Conservation (phyloP, 2,329 filamentous ascomycete species). For the Pezicula rhizophila region DNA sequence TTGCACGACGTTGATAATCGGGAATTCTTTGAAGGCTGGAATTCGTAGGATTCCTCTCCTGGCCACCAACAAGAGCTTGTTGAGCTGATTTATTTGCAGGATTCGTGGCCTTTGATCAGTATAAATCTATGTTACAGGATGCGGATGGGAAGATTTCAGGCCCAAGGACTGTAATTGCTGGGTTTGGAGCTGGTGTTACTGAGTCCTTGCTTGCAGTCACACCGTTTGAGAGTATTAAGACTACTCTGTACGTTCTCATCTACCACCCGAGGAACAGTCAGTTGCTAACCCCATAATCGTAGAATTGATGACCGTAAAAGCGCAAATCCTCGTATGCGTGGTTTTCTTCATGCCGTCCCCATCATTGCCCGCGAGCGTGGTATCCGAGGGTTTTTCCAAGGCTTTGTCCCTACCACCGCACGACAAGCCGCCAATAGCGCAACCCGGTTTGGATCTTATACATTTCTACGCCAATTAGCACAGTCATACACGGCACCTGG, state of each 20-base stretch:
- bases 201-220: conserved; percentile 92
- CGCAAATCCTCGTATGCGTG: conserved; percentile 76
- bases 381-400: conserved; percentile 89
- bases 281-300: conserved; percentile 4
- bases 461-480: conserved; percentile 81
- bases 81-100: conserved; percentile 37
- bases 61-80: background rate
- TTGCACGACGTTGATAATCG: conserved; percentile 93
- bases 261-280: background rate
- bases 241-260: conserved; percentile 59
- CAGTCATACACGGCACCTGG: conserved; percentile 89
- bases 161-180: conserved; percentile 83
- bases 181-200: conserved; percentile 90
- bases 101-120: conserved; percentile 95
- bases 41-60: conserved; percentile 58
- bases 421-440: conserved; percentile 93
- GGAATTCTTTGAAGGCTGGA: conserved; percentile 93
- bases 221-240: conserved; percentile 97
- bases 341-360: conserved; percentile 83
- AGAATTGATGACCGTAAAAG: conserved; percentile 93
- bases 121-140: conserved; percentile 78
- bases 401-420: conserved; percentile 90
- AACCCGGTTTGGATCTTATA: conserved; percentile 86
- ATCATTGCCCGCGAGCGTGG: conserved; percentile 87
- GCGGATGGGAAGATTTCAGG: conserved; percentile 83